Evolutionary conservation across 495 filamentous ascomycete species (phyloP), one percentile per base, ranked within the genome.

Genomic region (Entonaema liquescens): DNA sequence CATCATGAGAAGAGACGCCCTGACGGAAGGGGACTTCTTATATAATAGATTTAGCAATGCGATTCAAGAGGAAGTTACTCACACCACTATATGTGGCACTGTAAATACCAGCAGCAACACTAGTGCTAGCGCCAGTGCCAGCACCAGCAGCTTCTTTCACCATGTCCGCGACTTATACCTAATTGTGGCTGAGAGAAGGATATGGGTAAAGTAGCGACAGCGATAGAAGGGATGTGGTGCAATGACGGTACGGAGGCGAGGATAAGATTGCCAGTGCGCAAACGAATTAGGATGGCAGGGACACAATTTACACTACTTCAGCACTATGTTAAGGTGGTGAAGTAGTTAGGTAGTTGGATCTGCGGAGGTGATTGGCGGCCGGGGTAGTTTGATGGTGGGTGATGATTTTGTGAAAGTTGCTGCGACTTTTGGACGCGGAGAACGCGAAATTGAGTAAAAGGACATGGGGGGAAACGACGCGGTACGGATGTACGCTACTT

Each of bases 1-100:
- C 8, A 12, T 12, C 19, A 9, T 8, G 2, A 8, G 23, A 47
- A 23, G 42, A 19, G 33, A 7, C 21, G 21, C 2, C 5, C 9
- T 2, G 11, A 47, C 23, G 19, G 21, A 47, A 47, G 19, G 8
- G 19, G 17, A 3, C n/a, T 47, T 13, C 19, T 47, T 47, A 23
- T 47, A 9, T 28, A 28, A 19, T 15, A 5, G 33, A 38, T 53
- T 53, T 29, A 17, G 54, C n/a, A 40, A 74, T 49, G 50, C 38
- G 38, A 52, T 31, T 31, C 5, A 7, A 26, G 67, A 36, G 35
- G 56, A 69, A 65, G 59, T 17, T 17, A 84, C 90, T 81, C 84
- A 97, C 94, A 88, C 91, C 93, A 80, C 94, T 97, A 79, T 97
- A 97, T 0, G 94, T 97, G 53, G 93, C 94, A 79, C 91, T 93